phyloP scores from a whole-genome alignment of 2,329 filamentous ascomycete species.

The Alternaria triticimaculans region DNA sequence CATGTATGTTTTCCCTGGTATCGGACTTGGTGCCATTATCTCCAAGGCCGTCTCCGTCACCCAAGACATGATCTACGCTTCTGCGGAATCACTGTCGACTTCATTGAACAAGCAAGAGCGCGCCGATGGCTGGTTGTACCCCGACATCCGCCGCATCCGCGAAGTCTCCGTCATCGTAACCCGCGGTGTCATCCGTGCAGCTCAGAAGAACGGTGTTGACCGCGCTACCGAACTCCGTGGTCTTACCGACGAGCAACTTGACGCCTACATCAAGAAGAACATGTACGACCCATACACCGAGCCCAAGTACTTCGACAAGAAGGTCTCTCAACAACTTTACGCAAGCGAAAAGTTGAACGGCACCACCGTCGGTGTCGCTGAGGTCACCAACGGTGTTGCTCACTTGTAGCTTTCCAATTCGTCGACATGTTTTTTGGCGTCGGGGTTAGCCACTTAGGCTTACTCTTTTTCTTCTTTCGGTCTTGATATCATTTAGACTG shows the following conservation, averaged over 20 bases:
- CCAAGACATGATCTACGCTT: slow-evolving; percentile 96
- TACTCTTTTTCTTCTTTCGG: slow-evolving; percentile 13
- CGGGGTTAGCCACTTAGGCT: neutral
- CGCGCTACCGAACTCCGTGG: slow-evolving; percentile 65
- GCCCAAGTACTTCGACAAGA: slow-evolving; percentile 49
- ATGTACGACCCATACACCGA: slow-evolving; percentile 62
- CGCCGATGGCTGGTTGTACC: slow-evolving; percentile 86
- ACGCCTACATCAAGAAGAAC: slow-evolving; percentile 65
- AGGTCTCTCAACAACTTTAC: slow-evolving; percentile 42
- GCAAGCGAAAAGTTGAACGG: slow-evolving; percentile 31
- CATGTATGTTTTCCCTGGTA: slow-evolving; percentile 95
- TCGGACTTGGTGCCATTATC: slow-evolving; percentile 91
- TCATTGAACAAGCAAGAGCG: slow-evolving; percentile 83
- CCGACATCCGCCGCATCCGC: slow-evolving; percentile 86
- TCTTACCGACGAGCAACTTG: slow-evolving; percentile 71
- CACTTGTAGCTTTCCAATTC: slow-evolving; percentile 36
- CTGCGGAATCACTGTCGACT: slow-evolving; percentile 79
- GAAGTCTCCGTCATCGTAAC: slow-evolving; percentile 88
- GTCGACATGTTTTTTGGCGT: slow-evolving; percentile 16
- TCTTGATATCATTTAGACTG: slow-evolving; percentile 27
- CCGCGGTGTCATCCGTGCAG: slow-evolving; percentile 90
- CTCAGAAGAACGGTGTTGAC: slow-evolving; percentile 74
- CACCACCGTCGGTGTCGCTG: slow-evolving; percentile 32
- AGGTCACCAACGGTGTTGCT: slow-evolving; percentile 37
- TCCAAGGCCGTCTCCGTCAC: slow-evolving; percentile 86